Conservation (phyloP, 75 land plant species). For the Adiantum capillusveneris region DNA sequence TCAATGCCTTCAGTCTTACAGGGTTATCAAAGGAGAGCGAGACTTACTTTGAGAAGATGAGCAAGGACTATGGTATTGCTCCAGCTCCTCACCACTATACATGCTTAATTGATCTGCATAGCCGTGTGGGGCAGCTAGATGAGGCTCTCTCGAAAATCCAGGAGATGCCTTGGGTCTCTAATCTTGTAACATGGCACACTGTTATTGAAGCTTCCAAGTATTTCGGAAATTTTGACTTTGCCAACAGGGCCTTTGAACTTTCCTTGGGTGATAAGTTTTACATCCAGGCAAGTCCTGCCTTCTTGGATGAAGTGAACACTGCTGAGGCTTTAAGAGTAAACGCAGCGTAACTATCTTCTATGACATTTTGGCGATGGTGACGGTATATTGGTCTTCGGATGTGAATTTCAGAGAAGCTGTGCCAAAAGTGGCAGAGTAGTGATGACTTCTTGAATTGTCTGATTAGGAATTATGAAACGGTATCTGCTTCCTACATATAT, state of each 20-base stretch:
- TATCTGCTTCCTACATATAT: no score
- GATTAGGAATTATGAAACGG: no score
- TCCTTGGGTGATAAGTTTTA: no score
- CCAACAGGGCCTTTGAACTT: neutral
- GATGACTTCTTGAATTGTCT: no score
- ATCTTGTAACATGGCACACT: constrained; percentile 10
- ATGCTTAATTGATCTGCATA: constrained; percentile 9
- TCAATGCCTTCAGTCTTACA: constrained; percentile 11
- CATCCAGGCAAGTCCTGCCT: no score
- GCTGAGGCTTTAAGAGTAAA: no score
- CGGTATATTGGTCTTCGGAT: no score
- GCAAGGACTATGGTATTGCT: neutral
- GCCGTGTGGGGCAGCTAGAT: constrained; percentile 13
- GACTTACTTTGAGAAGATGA: constrained; percentile 6
- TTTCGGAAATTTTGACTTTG: constrained; percentile 1
- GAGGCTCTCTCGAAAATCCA: constrained; percentile 7
- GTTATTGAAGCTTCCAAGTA: constrained; percentile 9
- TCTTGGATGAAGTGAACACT: no score
- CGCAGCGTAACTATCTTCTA: no score
- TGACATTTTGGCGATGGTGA: no score
- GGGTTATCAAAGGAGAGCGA: constrained; percentile 15
- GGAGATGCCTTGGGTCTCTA: constrained; percentile 7
- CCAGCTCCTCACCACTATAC: constrained; percentile 9
- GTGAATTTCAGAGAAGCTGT: no score
- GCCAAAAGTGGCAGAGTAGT: no score